phyloP scores from a whole-genome alignment of 2,329 filamentous ascomycete species.

The Botrytis fragariae region DNA sequence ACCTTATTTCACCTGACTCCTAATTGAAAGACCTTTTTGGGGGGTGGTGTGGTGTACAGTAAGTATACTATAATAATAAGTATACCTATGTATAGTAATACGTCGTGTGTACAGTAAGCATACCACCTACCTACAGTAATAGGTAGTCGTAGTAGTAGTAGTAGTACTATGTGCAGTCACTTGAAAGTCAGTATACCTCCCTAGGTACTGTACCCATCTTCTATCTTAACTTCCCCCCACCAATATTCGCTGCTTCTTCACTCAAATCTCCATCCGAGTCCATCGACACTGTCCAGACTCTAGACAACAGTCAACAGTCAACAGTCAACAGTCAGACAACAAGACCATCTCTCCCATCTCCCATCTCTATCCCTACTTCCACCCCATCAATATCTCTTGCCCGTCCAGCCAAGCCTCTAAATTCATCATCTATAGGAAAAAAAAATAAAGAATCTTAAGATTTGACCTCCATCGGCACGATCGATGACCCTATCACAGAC shows the following conservation, averaged over 20 bases:
- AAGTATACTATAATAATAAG: too few relatives aligned
- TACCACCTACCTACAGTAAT: too few relatives aligned
- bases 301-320: background rate
- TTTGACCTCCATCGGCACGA: background rate
- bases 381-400: background rate
- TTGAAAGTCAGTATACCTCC: too few relatives aligned
- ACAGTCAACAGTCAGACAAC: background rate
- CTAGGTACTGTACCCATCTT: background rate
- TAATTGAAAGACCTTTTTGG: background rate
- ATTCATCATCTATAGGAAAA: background rate
- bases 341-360: background rate
- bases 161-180: too few relatives aligned
- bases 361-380: background rate
- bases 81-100: too few relatives aligned
- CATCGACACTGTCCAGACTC: background rate
- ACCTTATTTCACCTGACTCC: background rate
- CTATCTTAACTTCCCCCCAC: background rate
- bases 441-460: background rate
- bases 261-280: background rate
- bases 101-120: too few relatives aligned
- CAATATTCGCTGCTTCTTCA: background rate
- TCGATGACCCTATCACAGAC: background rate
- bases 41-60: too few relatives aligned
- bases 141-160: too few relatives aligned
- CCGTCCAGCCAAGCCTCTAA: background rate